Percentiles rank a stretch among this genome's conserved stretches.
phyloP scores from a whole-genome alignment of 768 basidiomycete species.

The Tephrocybe sp. region DNA sequence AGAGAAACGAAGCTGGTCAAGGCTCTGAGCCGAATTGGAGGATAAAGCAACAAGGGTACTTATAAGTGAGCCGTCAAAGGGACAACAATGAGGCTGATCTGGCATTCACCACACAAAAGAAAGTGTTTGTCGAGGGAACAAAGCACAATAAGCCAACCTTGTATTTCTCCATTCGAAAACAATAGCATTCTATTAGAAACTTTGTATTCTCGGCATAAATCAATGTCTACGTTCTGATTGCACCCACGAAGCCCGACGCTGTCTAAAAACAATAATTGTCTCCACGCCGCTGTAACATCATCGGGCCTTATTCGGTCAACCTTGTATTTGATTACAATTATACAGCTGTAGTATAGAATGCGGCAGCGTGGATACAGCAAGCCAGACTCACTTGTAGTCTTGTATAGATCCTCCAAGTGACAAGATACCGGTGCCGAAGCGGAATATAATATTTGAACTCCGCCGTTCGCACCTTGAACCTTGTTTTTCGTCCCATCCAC shows the following conservation, averaged over 20 bases:
- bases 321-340: constrained; percentile 4
- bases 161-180: constrained; percentile 4
- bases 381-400: constrained; percentile 1
- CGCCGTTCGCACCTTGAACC: constrained; percentile 31
- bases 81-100: constrained; percentile 10
- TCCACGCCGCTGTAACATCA: too few relatives aligned
- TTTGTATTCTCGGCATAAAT: too few relatives aligned
- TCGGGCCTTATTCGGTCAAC: background rate
- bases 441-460: constrained; percentile 27
- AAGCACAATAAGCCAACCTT: constrained; percentile 16
- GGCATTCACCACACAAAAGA: constrained; percentile 17
- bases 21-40: constrained; percentile 22
- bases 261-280: too few relatives aligned
- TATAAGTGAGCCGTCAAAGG: constrained; percentile 13
- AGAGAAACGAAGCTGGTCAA: constrained; percentile 6
- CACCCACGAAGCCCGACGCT: too few relatives aligned
- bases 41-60: constrained; percentile 4
- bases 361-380: too few relatives aligned
- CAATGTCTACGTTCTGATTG: too few relatives aligned
- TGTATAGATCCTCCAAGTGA: too few relatives aligned
- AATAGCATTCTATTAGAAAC: background rate
- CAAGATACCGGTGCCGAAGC: constrained; percentile 24
- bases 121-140: constrained; percentile 10
- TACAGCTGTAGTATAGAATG: constrained; percentile 9
- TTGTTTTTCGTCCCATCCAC: constrained; percentile 35